phyloP scores from a whole-genome alignment of 306 rosid species.

The Argentina anserina region DNA sequence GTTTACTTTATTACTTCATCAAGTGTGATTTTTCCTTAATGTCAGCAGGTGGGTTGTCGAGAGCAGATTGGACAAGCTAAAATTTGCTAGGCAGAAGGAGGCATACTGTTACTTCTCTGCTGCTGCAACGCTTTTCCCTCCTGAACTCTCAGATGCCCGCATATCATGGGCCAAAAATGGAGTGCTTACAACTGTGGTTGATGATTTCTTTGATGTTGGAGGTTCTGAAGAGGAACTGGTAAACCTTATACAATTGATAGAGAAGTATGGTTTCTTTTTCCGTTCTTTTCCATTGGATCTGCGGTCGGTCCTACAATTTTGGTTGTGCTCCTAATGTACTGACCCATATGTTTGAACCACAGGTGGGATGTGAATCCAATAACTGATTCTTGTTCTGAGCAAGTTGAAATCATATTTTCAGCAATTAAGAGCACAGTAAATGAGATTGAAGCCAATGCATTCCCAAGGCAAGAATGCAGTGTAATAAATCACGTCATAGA shows the following conservation, averaged over 20 bases:
- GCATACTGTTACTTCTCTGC: constrained; percentile 69
- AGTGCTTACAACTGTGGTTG: constrained; percentile 73
- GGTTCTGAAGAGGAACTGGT: constrained; percentile 62
- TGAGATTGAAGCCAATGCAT: constrained; percentile 61
- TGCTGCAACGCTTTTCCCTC: constrained; percentile 56
- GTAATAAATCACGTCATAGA: constrained; percentile 49
- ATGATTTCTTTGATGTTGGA: constrained; percentile 81
- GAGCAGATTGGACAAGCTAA: constrained; percentile 60
- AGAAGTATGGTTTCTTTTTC: constrained; percentile 50
- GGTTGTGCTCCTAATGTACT: background rate
- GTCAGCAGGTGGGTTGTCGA: constrained; percentile 66
- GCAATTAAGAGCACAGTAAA: constrained; percentile 53
- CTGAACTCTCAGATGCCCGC: constrained; percentile 72
- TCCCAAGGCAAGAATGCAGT: constrained; percentile 48
- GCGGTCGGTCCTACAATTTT: background rate
- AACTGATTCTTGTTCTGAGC: constrained; percentile 53
- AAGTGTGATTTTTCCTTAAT: background rate
- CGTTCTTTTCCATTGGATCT: constrained; percentile 14
- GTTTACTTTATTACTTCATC: background rate
- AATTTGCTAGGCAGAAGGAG: constrained; percentile 76
- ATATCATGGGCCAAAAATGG: constrained; percentile 77
- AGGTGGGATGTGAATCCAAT: constrained; percentile 77
- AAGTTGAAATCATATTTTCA: constrained; percentile 64
- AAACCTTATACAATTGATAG: constrained; percentile 65
- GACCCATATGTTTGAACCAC: constrained; percentile 20